Evolutionary conservation across 176 grass and related monocot species (phyloP).

Genomic region (Ampelocalamus luodianensis): DNA sequence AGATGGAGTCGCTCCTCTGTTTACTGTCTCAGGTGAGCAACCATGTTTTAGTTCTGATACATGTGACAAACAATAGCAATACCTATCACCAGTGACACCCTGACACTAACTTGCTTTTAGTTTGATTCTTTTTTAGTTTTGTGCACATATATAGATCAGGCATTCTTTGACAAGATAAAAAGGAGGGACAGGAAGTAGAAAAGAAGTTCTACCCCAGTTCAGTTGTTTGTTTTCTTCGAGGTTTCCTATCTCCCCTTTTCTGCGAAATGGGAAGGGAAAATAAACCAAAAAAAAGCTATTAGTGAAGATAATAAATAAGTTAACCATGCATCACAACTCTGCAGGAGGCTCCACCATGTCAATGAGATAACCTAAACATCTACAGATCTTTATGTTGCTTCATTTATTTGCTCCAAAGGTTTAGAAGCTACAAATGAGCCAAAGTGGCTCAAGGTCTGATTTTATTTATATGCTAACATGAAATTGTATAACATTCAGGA

Average conservation of each 20-base stretch:
- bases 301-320: background rate
- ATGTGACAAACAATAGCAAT: conserved; percentile 8
- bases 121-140: background rate
- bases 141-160: background rate
- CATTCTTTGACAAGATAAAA: background rate
- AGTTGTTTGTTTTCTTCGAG: too few species aligned
- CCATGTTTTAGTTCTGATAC: background rate
- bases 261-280: too few species aligned
- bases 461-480: conserved; percentile 5
- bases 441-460: background rate
- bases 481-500: background rate
- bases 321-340: background rate
- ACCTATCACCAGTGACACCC: background rate
- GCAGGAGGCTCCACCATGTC: background rate
- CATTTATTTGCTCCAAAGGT: background rate
- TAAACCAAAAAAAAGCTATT: background rate
- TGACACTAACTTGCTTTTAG: background rate
- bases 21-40: conserved; percentile 55
- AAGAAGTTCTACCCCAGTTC: too few species aligned
- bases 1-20: conserved; percentile 81
- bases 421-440: background rate
- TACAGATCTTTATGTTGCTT: background rate
- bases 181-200: background rate
- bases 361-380: conserved; percentile 4
- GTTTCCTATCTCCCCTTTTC: too few species aligned